Evolutionary conservation across 208 protist species (phyloP).

Genomic region (Wallacemonas sp.): DNA sequence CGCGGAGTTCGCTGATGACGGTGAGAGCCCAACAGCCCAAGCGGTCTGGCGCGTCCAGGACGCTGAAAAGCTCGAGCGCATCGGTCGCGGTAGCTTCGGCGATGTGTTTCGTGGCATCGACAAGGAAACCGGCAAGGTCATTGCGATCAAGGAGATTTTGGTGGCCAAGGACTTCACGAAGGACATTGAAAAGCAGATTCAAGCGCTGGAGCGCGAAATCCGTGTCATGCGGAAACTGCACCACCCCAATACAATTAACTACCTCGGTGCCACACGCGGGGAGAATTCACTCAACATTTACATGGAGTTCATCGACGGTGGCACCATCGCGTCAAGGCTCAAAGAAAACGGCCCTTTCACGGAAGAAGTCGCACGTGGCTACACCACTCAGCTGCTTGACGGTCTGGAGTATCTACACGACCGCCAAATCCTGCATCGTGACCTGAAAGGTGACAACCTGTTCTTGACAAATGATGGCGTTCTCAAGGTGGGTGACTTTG

Average conservation of each 20-base stretch:
- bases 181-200: conserved; percentile 77
- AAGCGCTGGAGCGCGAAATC: conserved; percentile 87
- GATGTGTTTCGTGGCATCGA: conserved; percentile 82
- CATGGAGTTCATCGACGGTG: conserved; percentile 91
- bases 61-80: conserved; percentile 48
- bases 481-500: conserved; percentile 90
- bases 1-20: background rate
- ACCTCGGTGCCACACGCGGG: conserved; percentile 74
- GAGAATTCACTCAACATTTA: conserved; percentile 85
- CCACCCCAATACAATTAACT: conserved; percentile 90
- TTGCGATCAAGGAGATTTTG: conserved; percentile 86
- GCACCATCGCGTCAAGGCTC: conserved; percentile 71
- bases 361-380: conserved; percentile 65
- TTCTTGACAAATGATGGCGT: conserved; percentile 75
- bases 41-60: conserved; percentile 25
- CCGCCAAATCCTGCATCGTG: conserved; percentile 84
- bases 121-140: conserved; percentile 61
- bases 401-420: conserved; percentile 90
- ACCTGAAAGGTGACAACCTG: conserved; percentile 93
- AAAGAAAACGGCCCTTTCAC: conserved; percentile 52
- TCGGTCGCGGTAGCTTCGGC: conserved; percentile 82
- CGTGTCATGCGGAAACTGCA: conserved; percentile 89
- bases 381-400: conserved; percentile 81
- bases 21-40: background rate
- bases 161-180: conserved; percentile 80